Percentiles rank a stretch among this genome's conserved stretches.
Conservation (phyloP, 805 yeast genomes). For the Barnettozyma pratensis region DNA sequence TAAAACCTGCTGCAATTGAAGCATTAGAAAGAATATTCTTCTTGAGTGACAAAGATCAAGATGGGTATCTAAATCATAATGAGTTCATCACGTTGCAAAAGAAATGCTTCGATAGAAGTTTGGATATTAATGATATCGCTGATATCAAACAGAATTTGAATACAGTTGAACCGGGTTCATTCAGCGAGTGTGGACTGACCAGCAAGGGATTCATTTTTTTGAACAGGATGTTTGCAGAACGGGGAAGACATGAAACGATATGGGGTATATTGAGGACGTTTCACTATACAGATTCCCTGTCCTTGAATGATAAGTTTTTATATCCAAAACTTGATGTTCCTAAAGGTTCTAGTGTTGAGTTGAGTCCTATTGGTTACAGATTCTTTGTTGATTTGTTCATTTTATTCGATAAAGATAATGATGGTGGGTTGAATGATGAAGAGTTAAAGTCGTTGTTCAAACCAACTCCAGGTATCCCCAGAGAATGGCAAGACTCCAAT, state of each 20-base stretch:
- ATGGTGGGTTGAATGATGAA: conserved; percentile 80
- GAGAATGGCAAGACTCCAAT: conserved; percentile 75
- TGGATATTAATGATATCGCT: conserved; percentile 46
- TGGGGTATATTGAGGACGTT: conserved; percentile 92
- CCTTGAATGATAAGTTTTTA: conserved; percentile 74
- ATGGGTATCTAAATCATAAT: conserved; percentile 66
- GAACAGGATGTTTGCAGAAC: conserved; percentile 79
- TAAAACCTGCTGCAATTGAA: conserved; percentile 69
- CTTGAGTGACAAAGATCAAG: conserved; percentile 86
- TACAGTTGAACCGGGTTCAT: conserved; percentile 27
- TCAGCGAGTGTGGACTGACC: conserved; percentile 50
- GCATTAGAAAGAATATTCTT: conserved; percentile 82
- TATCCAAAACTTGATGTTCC: conserved; percentile 77
- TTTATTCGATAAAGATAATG: conserved; percentile 89
- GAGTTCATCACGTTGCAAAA: conserved; percentile 69
- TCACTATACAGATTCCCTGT: conserved; percentile 87
- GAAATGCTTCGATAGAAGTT: conserved; percentile 63
- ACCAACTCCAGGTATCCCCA: conserved; percentile 93
- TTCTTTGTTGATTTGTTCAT: conserved; percentile 88
- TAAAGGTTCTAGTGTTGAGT: conserved; percentile 73
- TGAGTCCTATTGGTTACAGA: conserved; percentile 88
- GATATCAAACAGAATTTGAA: conserved; percentile 36
- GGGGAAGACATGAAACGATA: conserved; percentile 92
- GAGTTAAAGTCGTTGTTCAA: conserved; percentile 69
- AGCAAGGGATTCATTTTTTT: conserved; percentile 71